Base-by-base conservation (phyloP, 2,329 filamentous ascomycete genomes). In the Venturia nashicola region DNA sequence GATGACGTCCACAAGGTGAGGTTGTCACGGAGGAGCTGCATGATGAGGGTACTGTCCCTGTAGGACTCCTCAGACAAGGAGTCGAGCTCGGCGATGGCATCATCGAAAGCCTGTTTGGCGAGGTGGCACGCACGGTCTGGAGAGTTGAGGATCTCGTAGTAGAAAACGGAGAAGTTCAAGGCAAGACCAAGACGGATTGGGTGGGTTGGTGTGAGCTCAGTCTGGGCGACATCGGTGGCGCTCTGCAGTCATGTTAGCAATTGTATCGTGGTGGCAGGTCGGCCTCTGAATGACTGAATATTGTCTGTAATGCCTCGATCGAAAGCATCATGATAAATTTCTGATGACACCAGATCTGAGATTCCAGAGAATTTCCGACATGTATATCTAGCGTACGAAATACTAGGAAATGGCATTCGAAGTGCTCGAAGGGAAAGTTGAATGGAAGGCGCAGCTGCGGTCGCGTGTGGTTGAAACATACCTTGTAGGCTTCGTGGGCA, bases 121-220 rank as follows among this genome's bases (percentile, higher is more conserved):
- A 97, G 87, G 77, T 97, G 93, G 86, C 93, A 97, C 75, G 93
- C 93, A 76, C 90, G 91, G 80, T 97, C 92, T 74, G 92, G 93
- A 43, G 92, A 95, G 88, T 97, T 97, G 76, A 97, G 83, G 77
- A 97, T 97, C 85, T 97, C 94, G 80, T 97, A 96, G 86, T 96
- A 96, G 84, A 97, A 97, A 74, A 97, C 93, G 68, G 92, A 97
- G 86, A 97, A 97, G 88, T 97, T 97, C 72, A 97, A 87, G 71
- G 93, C 93, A 74, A 97, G 88, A 78, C 93, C 93, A 69, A 97
- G 90, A 74, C 93, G 92, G 82, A 97, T 97, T 72, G 93, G 93
- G 84, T 97, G 93, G 67, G 94, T 97, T 68, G 93, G 93, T 68
- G 93, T 93, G 72, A 97, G 88, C 80, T 97, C 93, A 70, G 90